Evolutionary conservation across 352 stramenopile species (phyloP), one percentile per base, ranked within the genome.

Genomic region (Albugo candida): DNA sequence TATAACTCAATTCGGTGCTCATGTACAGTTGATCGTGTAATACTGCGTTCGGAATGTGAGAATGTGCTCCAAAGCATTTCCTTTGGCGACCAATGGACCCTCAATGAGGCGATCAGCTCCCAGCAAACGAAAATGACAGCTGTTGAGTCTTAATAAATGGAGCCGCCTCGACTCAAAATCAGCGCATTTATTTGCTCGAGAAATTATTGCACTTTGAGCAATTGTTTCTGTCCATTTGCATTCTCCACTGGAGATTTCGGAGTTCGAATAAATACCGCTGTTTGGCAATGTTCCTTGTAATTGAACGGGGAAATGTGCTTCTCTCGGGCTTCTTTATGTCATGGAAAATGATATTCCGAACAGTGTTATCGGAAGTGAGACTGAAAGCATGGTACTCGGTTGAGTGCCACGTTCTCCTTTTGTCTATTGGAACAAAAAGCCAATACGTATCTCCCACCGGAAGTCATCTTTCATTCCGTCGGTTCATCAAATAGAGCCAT

Each of bases 121-220:
- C 8, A 8, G 24, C 24, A 31, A 19, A 43, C 8, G 38, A 8
- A 43, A 43, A 43, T 24, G 38, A 10, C 17, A 43, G 38, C 38
- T 24, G n/a, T n/a, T n/a, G n/a, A 58, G 58, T 92, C 79, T 36
- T 88, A 54, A 43, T 92, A 92, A 38, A 87, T 85, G 0, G 76
- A 84, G 0, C 79, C 79, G 13, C 75, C 79, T 12, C 79, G 79
- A 50, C 88, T 72, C 39, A 92, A 61, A 13, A 65, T 69, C 79
- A 75, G 88, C 13, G 87, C 70, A 41, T 70, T 87, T 73, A 92
- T 89, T 36, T 83, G 67, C 54, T 88, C 76, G n/a, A 92, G 79
- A 27, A 92, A 88, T 47, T 88, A 73, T 11, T 87, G 74, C 19
- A 87, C 76, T 52, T 87, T 88, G 21, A 89, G 63, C 47, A 92